Base-by-base conservation (phyloP, 1,139 yeast genomes). In the Sugiyamaella castrensis region DNA sequence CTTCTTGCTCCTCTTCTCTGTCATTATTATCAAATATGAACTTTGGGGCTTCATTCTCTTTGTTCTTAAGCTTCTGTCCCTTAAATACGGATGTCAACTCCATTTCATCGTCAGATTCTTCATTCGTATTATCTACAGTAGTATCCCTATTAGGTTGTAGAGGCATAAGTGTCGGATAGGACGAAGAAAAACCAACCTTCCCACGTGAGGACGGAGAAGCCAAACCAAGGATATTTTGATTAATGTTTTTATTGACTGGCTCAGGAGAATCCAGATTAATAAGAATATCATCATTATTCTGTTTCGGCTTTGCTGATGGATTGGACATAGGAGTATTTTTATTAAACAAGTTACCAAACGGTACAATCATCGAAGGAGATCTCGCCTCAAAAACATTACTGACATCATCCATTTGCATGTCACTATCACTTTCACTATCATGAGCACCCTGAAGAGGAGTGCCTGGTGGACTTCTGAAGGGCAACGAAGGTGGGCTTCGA, bases 211-310 rank as follows among this genome's bases (percentile, higher is more conserved):
- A 19, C 5, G 24, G 24, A 19, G 24, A 19, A 5, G 24, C 24
- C 12, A 8, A 34, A 12, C n/a, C 24, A 19, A 28, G 15, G n/a
- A 5, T 3, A 13, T 35, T 35, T n/a, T n/a, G 38, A 35, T n/a
- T n/a, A 11, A 16, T 15, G 19, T 29, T 38, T 19, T 19, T 30
- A 30, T 38, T 39, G 6, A 33, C 8, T 28, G 33, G 24, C 1
- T 32, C 41, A 12, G 58, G 57, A 3, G 58, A 55, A 35, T 55
- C 57, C 13, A 54, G 46, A 27, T 51, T 54, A 26, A 55, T 55
- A 28, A 55, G 48, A 30, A 53, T 53, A 11, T 51, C 56, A 28
- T 53, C 55, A 33, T 42, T 33, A 26, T 13, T 19, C 24, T 28
- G 15, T 29, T 34, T 10, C 5, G 24, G 5, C 3, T 19, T 19